Percentiles rank a stretch among this genome's conserved stretches.
phyloP scores from a whole-genome alignment of 2,329 filamentous ascomycete genomes.

The Eutypella sp. region DNA sequence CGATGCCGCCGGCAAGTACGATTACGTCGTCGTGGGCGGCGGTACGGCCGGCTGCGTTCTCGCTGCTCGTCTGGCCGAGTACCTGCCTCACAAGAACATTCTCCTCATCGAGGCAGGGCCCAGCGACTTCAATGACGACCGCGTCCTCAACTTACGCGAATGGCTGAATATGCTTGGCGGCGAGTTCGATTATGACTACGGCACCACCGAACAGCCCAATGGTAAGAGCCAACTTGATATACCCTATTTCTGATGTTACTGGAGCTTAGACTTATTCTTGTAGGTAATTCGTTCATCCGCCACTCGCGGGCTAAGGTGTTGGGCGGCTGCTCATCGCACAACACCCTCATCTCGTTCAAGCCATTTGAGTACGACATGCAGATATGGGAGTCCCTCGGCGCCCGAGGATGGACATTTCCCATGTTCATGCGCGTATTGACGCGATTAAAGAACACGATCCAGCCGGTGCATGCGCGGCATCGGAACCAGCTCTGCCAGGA shows the following conservation, averaged over 20 bases:
- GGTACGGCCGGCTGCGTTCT: constrained; percentile 84
- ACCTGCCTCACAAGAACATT: constrained; percentile 75
- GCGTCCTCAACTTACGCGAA: constrained; percentile 79
- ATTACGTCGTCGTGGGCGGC: constrained; percentile 82
- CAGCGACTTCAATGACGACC: constrained; percentile 82
- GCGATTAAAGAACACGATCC: constrained; percentile 83
- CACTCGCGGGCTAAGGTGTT: constrained; percentile 91
- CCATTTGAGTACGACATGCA: constrained; percentile 86
- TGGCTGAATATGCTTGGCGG: constrained; percentile 82
- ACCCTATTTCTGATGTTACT: no score
- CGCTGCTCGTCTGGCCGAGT: constrained; percentile 73
- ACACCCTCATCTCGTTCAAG: constrained; percentile 88
- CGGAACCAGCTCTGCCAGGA: constrained; percentile 88
- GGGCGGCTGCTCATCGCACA: constrained; percentile 89
- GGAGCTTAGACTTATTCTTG: constrained; percentile 11
- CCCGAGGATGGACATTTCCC: constrained; percentile 81
- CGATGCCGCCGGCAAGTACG: constrained; percentile 64
- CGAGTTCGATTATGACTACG: constrained; percentile 87
- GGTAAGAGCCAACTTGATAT: constrained; percentile 38
- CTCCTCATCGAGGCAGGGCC: constrained; percentile 85
- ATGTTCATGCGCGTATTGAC: constrained; percentile 77
- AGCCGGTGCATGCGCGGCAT: constrained; percentile 80
- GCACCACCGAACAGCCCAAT: constrained; percentile 83
- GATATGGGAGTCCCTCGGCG: constrained; percentile 77
- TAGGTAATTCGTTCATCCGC: constrained; percentile 84